Percentiles rank a stretch among this genome's conserved stretches.
phyloP scores from a whole-genome alignment of 1,139 yeast genomes.

The Insectozyma bohioensis region DNA sequence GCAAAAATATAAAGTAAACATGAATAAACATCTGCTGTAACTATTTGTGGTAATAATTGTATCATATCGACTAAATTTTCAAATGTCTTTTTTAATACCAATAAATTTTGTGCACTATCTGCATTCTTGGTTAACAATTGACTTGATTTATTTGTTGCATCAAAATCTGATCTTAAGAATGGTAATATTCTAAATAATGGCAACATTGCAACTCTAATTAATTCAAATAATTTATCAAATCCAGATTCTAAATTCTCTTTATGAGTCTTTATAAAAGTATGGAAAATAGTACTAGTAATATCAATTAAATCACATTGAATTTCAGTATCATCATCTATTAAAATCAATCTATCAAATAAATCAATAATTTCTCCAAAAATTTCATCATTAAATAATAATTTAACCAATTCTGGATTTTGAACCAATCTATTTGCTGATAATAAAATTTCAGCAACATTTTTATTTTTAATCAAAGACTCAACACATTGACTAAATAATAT shows the following conservation, averaged over 20 bases:
- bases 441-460: conserved; percentile 45
- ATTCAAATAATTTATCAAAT: conserved; percentile 79
- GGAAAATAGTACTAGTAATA: conserved; percentile 52
- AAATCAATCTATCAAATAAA: conserved; percentile 68
- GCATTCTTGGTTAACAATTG: conserved; percentile 31
- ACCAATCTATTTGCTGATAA: conserved; percentile 58
- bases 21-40: conserved; percentile 67
- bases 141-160: conserved; percentile 33
- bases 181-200: conserved; percentile 64
- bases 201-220: conserved; percentile 69
- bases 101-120: conserved; percentile 33
- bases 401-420: conserved; percentile 56
- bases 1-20: conserved; percentile 67
- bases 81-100: conserved; percentile 53
- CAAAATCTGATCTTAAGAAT: conserved; percentile 50
- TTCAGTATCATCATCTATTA: conserved; percentile 55
- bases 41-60: conserved; percentile 61
- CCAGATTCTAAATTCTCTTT: conserved; percentile 47
- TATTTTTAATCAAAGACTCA: conserved; percentile 61
- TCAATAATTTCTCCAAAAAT: conserved; percentile 77
- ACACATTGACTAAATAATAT: conserved; percentile 83
- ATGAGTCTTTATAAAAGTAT: conserved; percentile 25
- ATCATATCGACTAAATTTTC: conserved; percentile 62
- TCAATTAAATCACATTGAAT: conserved; percentile 56
- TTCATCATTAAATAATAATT: conserved; percentile 62